Evolutionary conservation across 768 basidiomycete species (phyloP).

Genomic region (Boletus rubropictus): DNA sequence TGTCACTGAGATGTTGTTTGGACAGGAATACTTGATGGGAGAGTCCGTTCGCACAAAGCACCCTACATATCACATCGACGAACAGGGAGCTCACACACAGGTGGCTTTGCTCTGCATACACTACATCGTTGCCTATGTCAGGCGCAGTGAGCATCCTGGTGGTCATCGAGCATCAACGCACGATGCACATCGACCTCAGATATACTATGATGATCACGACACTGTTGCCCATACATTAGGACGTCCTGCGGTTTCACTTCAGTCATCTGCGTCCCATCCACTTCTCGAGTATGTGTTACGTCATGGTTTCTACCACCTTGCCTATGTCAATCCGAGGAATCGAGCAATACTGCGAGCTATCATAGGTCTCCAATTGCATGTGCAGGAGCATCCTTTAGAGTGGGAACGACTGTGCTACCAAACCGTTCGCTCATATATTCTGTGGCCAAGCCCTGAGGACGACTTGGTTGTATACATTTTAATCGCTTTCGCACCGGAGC

Average conservation of each 20-base stretch:
- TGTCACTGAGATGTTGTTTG: neutral
- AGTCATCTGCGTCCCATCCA: neutral
- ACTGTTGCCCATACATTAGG: neutral
- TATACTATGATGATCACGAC: too few species aligned
- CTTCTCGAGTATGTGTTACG: neutral
- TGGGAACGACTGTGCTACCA: constrained; percentile 9
- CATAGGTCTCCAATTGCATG: neutral
- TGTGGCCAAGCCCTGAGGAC: neutral
- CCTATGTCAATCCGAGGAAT: neutral
- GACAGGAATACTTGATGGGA: constrained; percentile 7
- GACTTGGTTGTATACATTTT: constrained; percentile 2
- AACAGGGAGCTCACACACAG: neutral
- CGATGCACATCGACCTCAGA: too few species aligned
- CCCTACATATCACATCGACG: neutral
- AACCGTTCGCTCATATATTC: too few species aligned
- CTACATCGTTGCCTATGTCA: neutral
- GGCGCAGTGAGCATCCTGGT: too few species aligned
- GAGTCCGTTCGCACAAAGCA: neutral
- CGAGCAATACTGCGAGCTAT: neutral
- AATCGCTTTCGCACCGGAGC: neutral
- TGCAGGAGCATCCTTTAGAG: neutral
- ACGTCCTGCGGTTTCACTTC: neutral
- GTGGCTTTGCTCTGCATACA: constrained; percentile 6
- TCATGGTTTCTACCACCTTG: neutral
- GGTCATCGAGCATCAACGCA: too few species aligned